Percentiles rank a stretch among this genome's conserved stretches.
Conservation (phyloP, 2,329 filamentous ascomycete genomes). For the Alternaria gaisen region DNA sequence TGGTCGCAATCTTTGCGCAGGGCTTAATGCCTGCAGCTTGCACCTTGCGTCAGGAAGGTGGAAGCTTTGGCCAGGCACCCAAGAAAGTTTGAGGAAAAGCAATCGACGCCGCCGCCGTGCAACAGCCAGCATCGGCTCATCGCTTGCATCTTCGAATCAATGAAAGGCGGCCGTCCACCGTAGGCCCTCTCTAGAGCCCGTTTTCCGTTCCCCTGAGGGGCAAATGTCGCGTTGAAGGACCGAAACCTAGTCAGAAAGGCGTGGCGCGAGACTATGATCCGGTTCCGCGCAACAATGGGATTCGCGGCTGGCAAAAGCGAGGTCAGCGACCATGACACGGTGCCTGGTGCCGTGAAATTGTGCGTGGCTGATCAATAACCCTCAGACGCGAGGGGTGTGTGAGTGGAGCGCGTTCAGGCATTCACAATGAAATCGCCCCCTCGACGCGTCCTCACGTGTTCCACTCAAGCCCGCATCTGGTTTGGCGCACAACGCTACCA, state of each 20-base stretch:
- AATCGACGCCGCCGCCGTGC: conserved; percentile 33
- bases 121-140: conserved; percentile 40
- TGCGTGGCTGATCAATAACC: conserved; percentile 25
- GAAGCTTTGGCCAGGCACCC: conserved; percentile 41
- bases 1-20: conserved; percentile 31
- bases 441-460: conserved; percentile 20
- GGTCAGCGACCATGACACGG: conserved; percentile 17
- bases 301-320: conserved; percentile 11
- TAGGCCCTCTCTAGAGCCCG: conserved; percentile 26
- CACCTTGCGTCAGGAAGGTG: conserved; percentile 23
- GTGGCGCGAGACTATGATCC: conserved; percentile 22
- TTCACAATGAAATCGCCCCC: conserved; percentile 15
- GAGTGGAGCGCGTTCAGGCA: conserved; percentile 14
- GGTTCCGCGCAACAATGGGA: conserved; percentile 26
- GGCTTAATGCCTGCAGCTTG: conserved; percentile 31
- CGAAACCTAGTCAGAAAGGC: conserved; percentile 19
- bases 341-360: conserved; percentile 22
- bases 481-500: conserved; percentile 5
- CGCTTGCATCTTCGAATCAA: conserved; percentile 38
- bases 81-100: conserved; percentile 33
- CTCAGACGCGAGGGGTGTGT: conserved; percentile 9
- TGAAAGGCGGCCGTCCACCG: conserved; percentile 21
- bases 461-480: conserved; percentile 12
- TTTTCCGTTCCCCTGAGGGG: conserved; percentile 40
- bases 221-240: conserved; percentile 29